phyloP scores from a whole-genome alignment of 2,329 filamentous ascomycete genomes.

The Ceratocystis papillata region DNA sequence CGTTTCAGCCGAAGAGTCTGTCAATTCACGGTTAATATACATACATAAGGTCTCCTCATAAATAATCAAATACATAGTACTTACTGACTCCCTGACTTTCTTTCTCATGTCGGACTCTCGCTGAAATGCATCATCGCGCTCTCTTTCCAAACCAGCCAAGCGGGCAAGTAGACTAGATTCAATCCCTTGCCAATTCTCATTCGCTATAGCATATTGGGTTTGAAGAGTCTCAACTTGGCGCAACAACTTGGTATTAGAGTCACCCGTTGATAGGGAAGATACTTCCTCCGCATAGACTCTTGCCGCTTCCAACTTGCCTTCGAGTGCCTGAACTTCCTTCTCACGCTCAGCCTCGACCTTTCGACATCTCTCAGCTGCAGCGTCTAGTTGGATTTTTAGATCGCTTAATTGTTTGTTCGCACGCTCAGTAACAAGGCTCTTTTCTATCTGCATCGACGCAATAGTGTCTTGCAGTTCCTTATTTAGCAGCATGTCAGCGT shows the following conservation, averaged over 20 bases:
- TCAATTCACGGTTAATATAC: background rate
- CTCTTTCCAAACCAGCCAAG: slow-evolving; percentile 69
- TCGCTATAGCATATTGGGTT: slow-evolving; percentile 86
- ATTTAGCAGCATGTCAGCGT: slow-evolving; percentile 44
- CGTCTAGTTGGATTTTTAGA: slow-evolving; percentile 59
- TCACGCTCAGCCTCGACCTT: slow-evolving; percentile 66
- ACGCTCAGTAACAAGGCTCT: slow-evolving; percentile 57
- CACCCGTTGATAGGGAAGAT: slow-evolving; percentile 68
- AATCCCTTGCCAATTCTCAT: slow-evolving; percentile 95
- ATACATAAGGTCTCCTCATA: background rate
- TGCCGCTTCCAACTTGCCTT: slow-evolving; percentile 82
- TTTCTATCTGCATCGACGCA: slow-evolving; percentile 64
- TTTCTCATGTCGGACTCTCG: slow-evolving; percentile 79
- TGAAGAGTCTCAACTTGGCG: slow-evolving; percentile 93
- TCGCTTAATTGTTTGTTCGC: slow-evolving; percentile 58
- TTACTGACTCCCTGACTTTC: slow-evolving; percentile 76
- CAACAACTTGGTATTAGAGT: slow-evolving; percentile 78
- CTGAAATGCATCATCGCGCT: slow-evolving; percentile 73
- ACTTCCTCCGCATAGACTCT: slow-evolving; percentile 79
- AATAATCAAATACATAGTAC: slow-evolving; percentile 28
- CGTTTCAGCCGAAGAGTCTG: slow-evolving; percentile 38
- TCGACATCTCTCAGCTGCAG: slow-evolving; percentile 58
- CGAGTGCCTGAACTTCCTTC: slow-evolving; percentile 64
- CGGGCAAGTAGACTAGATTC: slow-evolving; percentile 74
- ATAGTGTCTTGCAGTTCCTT: slow-evolving; percentile 48